These are phyloP conservation scores for Metarhizium sp. DNA, from an alignment of 2,329 filamentous ascomycete genomes.

Conservation along the genomic window DNA sequence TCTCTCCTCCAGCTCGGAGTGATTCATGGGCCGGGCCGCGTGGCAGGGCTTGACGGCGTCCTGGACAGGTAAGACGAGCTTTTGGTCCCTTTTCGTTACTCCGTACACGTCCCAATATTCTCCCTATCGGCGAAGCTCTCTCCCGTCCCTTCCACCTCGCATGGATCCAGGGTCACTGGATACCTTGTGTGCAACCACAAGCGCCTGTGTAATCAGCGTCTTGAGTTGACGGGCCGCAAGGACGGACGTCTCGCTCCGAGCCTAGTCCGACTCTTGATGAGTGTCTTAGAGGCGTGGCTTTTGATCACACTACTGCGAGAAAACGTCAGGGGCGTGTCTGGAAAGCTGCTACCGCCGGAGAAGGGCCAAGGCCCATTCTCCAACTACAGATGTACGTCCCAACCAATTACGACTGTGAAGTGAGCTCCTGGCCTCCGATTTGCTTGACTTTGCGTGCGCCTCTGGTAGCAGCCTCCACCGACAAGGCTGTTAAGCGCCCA, in stretches of 20 bases:
- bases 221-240: neutral
- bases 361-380: slow-evolving; percentile 9
- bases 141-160: slow-evolving; percentile 23
- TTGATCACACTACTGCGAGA: neutral
- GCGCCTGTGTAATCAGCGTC: neutral
- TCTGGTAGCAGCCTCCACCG: slow-evolving; percentile 25
- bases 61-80: slow-evolving; percentile 73
- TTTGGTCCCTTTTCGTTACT: slow-evolving; percentile 4
- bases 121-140: neutral
- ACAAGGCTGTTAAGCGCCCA: slow-evolving; percentile 38
- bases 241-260: neutral
- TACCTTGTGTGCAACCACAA: slow-evolving; percentile 1
- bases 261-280: neutral
- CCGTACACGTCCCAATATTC: neutral
- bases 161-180: slow-evolving; percentile 38
- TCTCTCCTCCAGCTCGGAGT: slow-evolving; percentile 68
- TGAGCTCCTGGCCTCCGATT: slow-evolving; percentile 35
- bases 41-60: slow-evolving; percentile 66
- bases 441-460: neutral
- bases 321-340: neutral
- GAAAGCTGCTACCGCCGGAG: neutral
- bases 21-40: slow-evolving; percentile 62
- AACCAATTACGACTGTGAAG: slow-evolving; percentile 31
- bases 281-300: neutral
- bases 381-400: slow-evolving; percentile 2